Percentiles rank a stretch among this genome's conserved stretches.
phyloP scores from a whole-genome alignment of 1,284 basidiomycete species.

The Irpex lacteus region DNA sequence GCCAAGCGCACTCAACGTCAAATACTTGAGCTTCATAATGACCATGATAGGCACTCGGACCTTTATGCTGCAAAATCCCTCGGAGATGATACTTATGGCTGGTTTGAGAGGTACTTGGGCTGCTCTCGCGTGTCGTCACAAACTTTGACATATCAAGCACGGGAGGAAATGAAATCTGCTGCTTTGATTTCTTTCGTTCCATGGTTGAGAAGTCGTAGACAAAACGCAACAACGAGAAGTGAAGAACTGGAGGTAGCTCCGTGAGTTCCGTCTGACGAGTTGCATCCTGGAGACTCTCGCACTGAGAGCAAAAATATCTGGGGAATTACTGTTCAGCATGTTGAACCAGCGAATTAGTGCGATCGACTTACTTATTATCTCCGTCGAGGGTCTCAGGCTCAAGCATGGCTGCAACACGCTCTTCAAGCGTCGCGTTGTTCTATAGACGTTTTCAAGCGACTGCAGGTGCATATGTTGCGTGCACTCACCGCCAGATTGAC shows the following conservation, averaged over 20 bases:
- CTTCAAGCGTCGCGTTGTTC: constrained; percentile 72
- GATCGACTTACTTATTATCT: constrained; percentile 68
- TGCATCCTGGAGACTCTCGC: constrained; percentile 71
- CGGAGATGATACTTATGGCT: constrained; percentile 69
- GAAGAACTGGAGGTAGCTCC: constrained; percentile 77
- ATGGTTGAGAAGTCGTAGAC: constrained; percentile 77
- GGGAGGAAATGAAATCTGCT: constrained; percentile 71
- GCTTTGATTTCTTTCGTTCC: constrained; percentile 83
- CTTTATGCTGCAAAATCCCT: constrained; percentile 84
- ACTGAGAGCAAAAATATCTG: constrained; percentile 79
- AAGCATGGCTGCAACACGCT: constrained; percentile 61
- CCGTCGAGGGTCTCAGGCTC: constrained; percentile 71
- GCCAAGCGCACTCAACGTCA: constrained; percentile 61
- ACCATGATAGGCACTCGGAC: constrained; percentile 84
- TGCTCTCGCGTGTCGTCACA: constrained; percentile 30
- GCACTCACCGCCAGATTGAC: constrained; percentile 68
- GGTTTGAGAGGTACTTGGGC: constrained; percentile 16
- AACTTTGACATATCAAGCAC: constrained; percentile 73
- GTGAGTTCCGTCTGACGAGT: constrained; percentile 69
- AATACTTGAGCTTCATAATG: constrained; percentile 91
- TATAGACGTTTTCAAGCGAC: constrained; percentile 27
- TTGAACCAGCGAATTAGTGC: background rate
- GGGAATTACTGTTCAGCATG: background rate
- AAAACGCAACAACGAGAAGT: constrained; percentile 88
- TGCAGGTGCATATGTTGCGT: background rate